Conservation (phyloP, 2,329 filamentous ascomycete species). For the Xylaria sp. region DNA sequence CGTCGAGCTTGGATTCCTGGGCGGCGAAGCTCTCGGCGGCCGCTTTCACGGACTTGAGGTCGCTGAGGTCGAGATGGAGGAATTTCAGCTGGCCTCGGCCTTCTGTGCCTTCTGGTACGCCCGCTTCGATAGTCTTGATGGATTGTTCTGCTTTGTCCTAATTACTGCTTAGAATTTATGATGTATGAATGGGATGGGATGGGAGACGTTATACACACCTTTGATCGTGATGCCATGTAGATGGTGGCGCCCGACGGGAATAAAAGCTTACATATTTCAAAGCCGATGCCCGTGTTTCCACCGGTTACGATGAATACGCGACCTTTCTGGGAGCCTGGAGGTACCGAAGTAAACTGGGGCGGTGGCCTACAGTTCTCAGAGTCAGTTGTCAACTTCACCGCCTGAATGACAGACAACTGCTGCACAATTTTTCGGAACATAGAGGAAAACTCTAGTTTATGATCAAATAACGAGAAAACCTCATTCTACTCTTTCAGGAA, state of each 20-base stretch:
- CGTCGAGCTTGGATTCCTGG: slow-evolving; percentile 39
- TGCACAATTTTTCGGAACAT: too few relatives aligned
- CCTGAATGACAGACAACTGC: too few relatives aligned
- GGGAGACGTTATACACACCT: slow-evolving; percentile 33
- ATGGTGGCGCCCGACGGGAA: slow-evolving; percentile 63
- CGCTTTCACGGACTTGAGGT: slow-evolving; percentile 35
- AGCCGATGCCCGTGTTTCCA: slow-evolving; percentile 56
- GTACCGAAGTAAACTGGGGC: slow-evolving; percentile 44
- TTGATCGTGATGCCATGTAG: slow-evolving; percentile 62
- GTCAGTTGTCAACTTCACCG: too few relatives aligned
- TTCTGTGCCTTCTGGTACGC: slow-evolving; percentile 12
- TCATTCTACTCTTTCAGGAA: too few relatives aligned
- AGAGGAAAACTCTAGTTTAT: too few relatives aligned
- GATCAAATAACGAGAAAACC: too few relatives aligned
- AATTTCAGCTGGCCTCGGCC: slow-evolving; percentile 37
- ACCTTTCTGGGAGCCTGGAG: slow-evolving; percentile 41
- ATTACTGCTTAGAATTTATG: slow-evolving; percentile 44
- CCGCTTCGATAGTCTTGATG: slow-evolving; percentile 48
- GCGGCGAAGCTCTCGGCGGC: slow-evolving; percentile 37
- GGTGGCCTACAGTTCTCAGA: slow-evolving; percentile 24
- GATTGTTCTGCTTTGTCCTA: slow-evolving; percentile 49
- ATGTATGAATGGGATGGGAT: background rate
- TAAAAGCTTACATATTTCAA: slow-evolving; percentile 63
- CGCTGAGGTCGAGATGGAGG: slow-evolving; percentile 39
- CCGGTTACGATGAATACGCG: slow-evolving; percentile 61